Conservation (phyloP, 805 yeast genomes). For the Teunomyces barrocoloradensis region DNA sequence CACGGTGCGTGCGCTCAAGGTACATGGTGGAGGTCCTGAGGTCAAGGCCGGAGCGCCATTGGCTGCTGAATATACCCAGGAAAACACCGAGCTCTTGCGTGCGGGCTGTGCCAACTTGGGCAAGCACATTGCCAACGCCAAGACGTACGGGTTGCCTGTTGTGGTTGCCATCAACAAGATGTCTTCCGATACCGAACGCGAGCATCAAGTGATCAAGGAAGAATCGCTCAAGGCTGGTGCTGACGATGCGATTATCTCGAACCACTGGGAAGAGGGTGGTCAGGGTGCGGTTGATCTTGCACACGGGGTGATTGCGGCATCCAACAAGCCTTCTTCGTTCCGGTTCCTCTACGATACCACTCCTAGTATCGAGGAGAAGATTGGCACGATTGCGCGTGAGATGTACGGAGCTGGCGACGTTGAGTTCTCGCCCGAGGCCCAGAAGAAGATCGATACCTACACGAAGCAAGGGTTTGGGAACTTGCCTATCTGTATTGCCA, state of each 20-base stretch:
- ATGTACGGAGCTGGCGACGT: constrained; percentile 78
- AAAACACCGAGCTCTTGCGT: constrained; percentile 65
- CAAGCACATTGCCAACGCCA: constrained; percentile 74
- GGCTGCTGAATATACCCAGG: constrained; percentile 69
- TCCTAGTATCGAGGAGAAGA: constrained; percentile 65
- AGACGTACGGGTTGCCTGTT: constrained; percentile 70
- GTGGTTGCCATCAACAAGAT: constrained; percentile 81
- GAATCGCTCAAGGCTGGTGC: constrained; percentile 78
- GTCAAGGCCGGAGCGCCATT: constrained; percentile 82
- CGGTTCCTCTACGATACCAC: constrained; percentile 58
- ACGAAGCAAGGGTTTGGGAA: constrained; percentile 73
- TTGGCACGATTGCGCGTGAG: constrained; percentile 63
- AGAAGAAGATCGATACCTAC: constrained; percentile 63
- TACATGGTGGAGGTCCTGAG: constrained; percentile 88
- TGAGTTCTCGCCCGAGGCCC: constrained; percentile 67
- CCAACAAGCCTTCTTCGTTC: constrained; percentile 39
- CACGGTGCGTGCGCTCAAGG: constrained; percentile 78
- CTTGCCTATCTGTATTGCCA: constrained; percentile 81
- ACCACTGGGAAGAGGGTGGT: constrained; percentile 90
- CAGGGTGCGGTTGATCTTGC: constrained; percentile 75
- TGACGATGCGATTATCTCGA: constrained; percentile 70
- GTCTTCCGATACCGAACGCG: constrained; percentile 68
- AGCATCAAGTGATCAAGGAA: constrained; percentile 64
- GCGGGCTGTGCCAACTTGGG: constrained; percentile 73
- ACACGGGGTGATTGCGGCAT: constrained; percentile 62